Evolutionary conservation across 2,329 filamentous ascomycete species (phyloP).

Genomic region (Fusarium caatingaense): DNA sequence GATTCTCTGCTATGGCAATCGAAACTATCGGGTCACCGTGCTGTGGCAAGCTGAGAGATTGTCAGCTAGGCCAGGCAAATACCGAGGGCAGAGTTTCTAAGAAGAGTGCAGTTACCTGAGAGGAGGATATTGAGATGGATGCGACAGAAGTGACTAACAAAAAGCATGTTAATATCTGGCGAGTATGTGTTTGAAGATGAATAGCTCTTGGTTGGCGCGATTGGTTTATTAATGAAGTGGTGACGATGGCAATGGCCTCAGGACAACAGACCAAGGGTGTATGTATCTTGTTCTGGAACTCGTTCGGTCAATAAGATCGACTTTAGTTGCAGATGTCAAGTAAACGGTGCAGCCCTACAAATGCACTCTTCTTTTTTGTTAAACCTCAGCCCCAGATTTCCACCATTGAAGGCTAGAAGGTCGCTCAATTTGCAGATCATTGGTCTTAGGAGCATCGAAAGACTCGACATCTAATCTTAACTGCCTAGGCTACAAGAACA

Average conservation of each 20-base stretch:
- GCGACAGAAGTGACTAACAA: background rate
- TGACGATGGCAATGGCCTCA: background rate
- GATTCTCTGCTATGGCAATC: background rate
- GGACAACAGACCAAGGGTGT: background rate
- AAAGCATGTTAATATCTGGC: background rate
- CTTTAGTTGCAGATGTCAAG: constrained; percentile 1
- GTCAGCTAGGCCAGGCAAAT: background rate
- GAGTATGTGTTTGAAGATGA: background rate
- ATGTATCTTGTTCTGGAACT: background rate
- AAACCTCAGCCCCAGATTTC: constrained; percentile 10
- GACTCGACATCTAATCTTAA: background rate
- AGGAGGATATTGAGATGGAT: background rate
- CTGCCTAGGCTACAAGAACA: background rate
- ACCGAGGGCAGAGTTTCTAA: background rate
- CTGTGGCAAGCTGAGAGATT: background rate
- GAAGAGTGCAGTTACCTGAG: background rate
- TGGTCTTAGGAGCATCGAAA: background rate
- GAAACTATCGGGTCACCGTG: background rate
- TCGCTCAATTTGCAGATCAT: background rate
- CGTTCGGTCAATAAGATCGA: background rate
- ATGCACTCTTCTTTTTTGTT: constrained; percentile 6
- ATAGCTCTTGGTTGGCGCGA: background rate
- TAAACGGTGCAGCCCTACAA: background rate
- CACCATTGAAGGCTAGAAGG: background rate
- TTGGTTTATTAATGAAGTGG: background rate